Base-by-base conservation (phyloP, 73 alveolate species). In the Effrenium voratum region DNA sequence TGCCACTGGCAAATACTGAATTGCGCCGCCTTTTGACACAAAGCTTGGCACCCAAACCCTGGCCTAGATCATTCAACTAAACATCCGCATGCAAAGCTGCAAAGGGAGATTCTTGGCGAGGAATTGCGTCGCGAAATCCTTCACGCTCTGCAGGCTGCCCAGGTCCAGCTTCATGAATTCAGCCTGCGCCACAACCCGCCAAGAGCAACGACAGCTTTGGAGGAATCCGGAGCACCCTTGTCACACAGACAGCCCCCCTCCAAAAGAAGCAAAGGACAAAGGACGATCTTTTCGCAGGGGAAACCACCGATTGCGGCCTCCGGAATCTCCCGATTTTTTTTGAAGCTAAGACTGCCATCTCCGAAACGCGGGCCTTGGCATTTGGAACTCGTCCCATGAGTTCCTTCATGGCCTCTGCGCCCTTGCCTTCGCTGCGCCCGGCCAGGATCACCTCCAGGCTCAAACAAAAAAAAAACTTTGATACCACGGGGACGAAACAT, bases 101-200 rank as follows among this genome's bases (percentile, higher is more conserved):
- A 90, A 36, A 19, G 97, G 97, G 57, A 90, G 46, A 36, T 55
- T 45, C 97, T 70, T 90, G 73, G 87, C 97, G 30, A 47, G 68
- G 49, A 90, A 90, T 34, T 90, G 43, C 32, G 38, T 41, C 12
- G 97, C 97, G 34, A 90, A 90, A 5, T 90, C 88, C 36, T 90
- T 90, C 52, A 90, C 97, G 38, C 83, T 75, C 97, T 90, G 82
- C 88, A 90, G 57, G 97, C 97, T 90, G 59, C 97, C 87, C 87
- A 90, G 22, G 87, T 90, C 97, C 12, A 90, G 97, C 76, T 90
- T 90, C 97, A 90, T 90, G 97, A 90, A 90, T 76, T 66, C 86
- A 46, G 66, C 97, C 97, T 90, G 41, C 72, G 72, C 15, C 66
- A 72, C 83, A 16, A 0, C n/a, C n/a, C n/a, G n/a, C 16, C 28